Evolutionary conservation across 2,329 filamentous ascomycete genomes (phyloP), one percentile per base, ranked within the genome.

Genomic region (Ceratocystis diversiconidia): DNA sequence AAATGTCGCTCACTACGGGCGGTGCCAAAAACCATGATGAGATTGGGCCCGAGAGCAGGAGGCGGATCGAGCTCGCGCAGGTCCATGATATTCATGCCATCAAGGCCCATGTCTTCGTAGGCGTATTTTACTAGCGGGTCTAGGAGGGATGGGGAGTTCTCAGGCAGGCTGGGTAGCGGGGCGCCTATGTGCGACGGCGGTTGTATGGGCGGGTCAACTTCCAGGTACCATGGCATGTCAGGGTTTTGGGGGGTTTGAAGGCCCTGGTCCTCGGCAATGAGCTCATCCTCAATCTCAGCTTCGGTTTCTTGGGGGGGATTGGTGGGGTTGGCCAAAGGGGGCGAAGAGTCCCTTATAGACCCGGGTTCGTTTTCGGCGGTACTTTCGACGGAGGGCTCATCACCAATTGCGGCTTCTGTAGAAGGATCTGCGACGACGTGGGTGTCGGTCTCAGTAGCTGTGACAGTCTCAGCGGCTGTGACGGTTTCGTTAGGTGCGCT

Each of bases 1-100:
- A 99, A 79, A 76, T 99, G 94, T 63, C 92, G 91, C 74, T 96
- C 90, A 71, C 90, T 95, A 67, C 94, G 87, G 15, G 92, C 90
- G 7, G 91, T 96, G 50, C 88, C 91, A 69, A 99, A 85, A 36
- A 99, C 76, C 94, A 97, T 97, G 64, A 99, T 81, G 32, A 96
- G 80, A 71, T 92, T 92, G 1, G 89, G 84, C 1, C 94, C 94
- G 1, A 99, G 81, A 0, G 92, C 92, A 0, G 92, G 86, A 0
- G 92, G 89, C 0, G 92, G 91, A 70, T 96, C 89, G 62, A 97
- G 80, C 46, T 83, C 78, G 66, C 94, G 89, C 41, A 99, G 79
- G 72, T 99, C 94, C 61, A 96, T 79, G 5, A 99, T 76, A 0
- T 80, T 80, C 60, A 99, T 79, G 66, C 91, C 83, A 72, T 96